These are phyloP conservation scores for Mortierella sp. DNA, from an alignment of 371 early-diverging fungal genomes.

Conservation along the genomic window DNA sequence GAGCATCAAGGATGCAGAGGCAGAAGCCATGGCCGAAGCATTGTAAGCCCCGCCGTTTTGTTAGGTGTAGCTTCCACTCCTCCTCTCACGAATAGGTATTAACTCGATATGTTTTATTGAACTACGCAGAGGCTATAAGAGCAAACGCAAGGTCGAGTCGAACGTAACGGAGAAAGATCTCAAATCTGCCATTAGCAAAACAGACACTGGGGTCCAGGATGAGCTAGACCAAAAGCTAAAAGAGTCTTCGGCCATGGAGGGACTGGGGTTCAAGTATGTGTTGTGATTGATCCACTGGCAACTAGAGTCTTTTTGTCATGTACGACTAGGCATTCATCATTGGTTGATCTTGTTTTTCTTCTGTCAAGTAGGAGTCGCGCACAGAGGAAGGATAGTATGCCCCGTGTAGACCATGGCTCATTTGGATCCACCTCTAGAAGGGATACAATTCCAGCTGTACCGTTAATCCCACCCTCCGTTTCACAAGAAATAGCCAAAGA, in stretches of 20 bases:
- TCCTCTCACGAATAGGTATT: background rate
- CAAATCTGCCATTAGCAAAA: constrained; percentile 60
- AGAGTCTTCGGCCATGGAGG: constrained; percentile 59
- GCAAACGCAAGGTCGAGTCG: constrained; percentile 62
- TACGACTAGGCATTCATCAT: background rate
- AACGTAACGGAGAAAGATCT: constrained; percentile 70
- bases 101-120: background rate
- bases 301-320: background rate
- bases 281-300: background rate
- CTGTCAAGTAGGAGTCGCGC: background rate
- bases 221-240: constrained; percentile 56
- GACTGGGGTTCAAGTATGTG: constrained; percentile 70
- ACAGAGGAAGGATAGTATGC: constrained; percentile 1
- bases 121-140: constrained; percentile 61
- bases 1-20: constrained; percentile 79
- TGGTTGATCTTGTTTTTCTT: background rate
- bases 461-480: constrained; percentile 18
- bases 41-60: constrained; percentile 63
- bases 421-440: background rate
- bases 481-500: background rate
- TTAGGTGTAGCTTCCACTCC: no score
- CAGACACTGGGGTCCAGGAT: constrained; percentile 34
- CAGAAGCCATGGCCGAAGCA: constrained; percentile 83
- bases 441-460: constrained; percentile 12
- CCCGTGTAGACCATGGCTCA: background rate